Evolutionary conservation across 2,329 filamentous ascomycete genomes (phyloP).

Genomic region (Penicillium decumbens): DNA sequence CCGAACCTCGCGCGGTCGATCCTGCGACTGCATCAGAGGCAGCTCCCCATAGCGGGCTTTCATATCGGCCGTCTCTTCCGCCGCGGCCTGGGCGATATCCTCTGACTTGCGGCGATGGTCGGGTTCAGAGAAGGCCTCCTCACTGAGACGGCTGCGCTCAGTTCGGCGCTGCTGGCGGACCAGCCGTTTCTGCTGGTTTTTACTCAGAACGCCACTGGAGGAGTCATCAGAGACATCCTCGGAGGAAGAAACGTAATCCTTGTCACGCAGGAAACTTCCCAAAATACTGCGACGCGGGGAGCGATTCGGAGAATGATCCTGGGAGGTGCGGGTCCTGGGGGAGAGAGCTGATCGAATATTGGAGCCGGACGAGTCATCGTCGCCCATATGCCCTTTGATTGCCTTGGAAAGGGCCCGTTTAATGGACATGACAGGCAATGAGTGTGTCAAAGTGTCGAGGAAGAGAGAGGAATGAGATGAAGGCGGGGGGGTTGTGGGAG

Average conservation of each 20-base stretch:
- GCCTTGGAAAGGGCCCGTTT: slow-evolving; percentile 43
- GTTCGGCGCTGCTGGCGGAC: slow-evolving; percentile 40
- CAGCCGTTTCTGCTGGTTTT: slow-evolving; percentile 45
- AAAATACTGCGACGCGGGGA: slow-evolving; percentile 41
- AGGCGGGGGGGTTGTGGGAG: no score
- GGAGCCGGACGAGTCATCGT: slow-evolving; percentile 24
- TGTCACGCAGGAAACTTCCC: slow-evolving; percentile 39
- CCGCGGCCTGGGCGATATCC: slow-evolving; percentile 44
- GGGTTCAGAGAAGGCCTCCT: slow-evolving; percentile 41
- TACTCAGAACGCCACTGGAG: slow-evolving; percentile 37
- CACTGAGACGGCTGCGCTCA: slow-evolving; percentile 40
- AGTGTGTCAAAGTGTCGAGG: neutral
- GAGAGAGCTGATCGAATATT: slow-evolving; percentile 20
- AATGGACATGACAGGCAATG: slow-evolving; percentile 44
- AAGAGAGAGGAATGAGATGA: neutral
- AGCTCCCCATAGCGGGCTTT: slow-evolving; percentile 55
- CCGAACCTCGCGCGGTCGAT: slow-evolving; percentile 47
- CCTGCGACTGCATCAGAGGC: slow-evolving; percentile 55
- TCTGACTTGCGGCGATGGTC: slow-evolving; percentile 42
- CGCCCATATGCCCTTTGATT: slow-evolving; percentile 26
- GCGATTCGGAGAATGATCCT: slow-evolving; percentile 16
- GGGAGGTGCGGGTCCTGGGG: slow-evolving; percentile 14
- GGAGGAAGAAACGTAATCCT: slow-evolving; percentile 41
- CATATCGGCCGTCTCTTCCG: slow-evolving; percentile 56
- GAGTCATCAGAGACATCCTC: slow-evolving; percentile 42